A percentile compares a stretch with the other conserved stretches of the same genome.
phyloP scores from a whole-genome alignment of 495 filamentous ascomycete genomes.

The Penicillium fimorum region DNA sequence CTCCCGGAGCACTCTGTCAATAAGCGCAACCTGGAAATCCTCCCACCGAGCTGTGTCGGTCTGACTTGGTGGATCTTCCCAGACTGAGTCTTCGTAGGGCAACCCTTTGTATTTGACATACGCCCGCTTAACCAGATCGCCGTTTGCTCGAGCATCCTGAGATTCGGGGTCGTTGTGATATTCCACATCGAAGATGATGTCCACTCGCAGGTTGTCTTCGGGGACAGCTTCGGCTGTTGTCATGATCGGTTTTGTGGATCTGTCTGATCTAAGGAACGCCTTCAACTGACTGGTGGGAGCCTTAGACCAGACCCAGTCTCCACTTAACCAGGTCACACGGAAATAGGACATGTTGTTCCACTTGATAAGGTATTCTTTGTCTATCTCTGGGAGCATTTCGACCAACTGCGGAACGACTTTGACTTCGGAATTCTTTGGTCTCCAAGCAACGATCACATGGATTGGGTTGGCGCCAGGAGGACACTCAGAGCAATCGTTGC shows the following conservation, averaged over 20 bases:
- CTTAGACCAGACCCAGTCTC: conserved; percentile 87
- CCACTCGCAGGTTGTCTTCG: conserved; percentile 77
- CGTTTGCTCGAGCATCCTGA: conserved; percentile 39
- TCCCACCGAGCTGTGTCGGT: conserved; percentile 67
- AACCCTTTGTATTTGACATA: conserved; percentile 93
- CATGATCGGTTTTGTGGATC: conserved; percentile 63
- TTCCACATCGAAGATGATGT: conserved; percentile 81
- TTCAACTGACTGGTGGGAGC: conserved; percentile 55
- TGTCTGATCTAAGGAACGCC: conserved; percentile 70
- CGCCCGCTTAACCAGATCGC: conserved; percentile 51
- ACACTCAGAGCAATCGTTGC: conserved; percentile 64
- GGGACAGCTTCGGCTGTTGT: conserved; percentile 75
- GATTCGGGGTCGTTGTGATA: conserved; percentile 46
- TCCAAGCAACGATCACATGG: conserved; percentile 79
- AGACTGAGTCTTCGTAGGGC: conserved; percentile 86
- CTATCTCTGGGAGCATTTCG: conserved; percentile 61
- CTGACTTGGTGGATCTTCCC: conserved; percentile 77
- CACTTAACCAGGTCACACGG: conserved; percentile 79
- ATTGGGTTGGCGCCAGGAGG: conserved; percentile 51
- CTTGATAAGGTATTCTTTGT: conserved; percentile 88
- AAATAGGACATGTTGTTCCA: conserved; percentile 79
- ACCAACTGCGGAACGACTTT: conserved; percentile 38
- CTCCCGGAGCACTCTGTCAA: conserved; percentile 74
- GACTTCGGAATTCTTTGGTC: conserved; percentile 56
- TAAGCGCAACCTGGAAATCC: conserved; percentile 80